A percentile compares a stretch with the other conserved stretches of the same genome.
These are phyloP conservation scores for Davidsoniella virescens DNA, from an alignment of 2,329 filamentous ascomycete genomes.

Conservation along the genomic window DNA sequence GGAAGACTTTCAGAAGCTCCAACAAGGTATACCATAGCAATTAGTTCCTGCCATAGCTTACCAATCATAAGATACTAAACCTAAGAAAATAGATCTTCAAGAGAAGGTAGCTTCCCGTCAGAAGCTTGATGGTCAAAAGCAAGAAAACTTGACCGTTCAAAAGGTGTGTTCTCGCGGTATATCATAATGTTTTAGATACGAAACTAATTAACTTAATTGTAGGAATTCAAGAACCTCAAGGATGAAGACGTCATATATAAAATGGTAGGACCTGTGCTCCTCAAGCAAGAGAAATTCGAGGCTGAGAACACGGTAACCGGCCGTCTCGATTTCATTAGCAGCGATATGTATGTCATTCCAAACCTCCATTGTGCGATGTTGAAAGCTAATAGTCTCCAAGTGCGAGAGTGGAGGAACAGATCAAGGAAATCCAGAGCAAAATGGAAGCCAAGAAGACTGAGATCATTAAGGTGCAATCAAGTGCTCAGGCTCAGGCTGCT, in stretches of 20 bases:
- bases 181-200: neutral
- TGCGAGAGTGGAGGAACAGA: constrained; percentile 29
- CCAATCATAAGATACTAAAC: constrained; percentile 5
- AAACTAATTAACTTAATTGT: neutral
- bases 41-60: neutral
- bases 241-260: constrained; percentile 90
- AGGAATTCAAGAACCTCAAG: constrained; percentile 70
- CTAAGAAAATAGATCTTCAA: constrained; percentile 50
- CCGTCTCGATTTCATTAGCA: constrained; percentile 77
- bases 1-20: constrained; percentile 74
- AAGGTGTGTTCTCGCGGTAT: constrained; percentile 35
- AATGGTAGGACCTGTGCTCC: constrained; percentile 73
- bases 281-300: constrained; percentile 89
- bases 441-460: constrained; percentile 42
- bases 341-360: constrained; percentile 61
- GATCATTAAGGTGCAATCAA: constrained; percentile 39
- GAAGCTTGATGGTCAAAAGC: constrained; percentile 82
- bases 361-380: neutral
- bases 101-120: constrained; percentile 62
- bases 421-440: constrained; percentile 39
- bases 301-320: constrained; percentile 83
- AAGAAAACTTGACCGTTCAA: constrained; percentile 81
- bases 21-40: constrained; percentile 45
- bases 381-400: neutral
- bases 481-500: constrained; percentile 25